Base-by-base conservation (phyloP, 441 rosid species). In the Capsella rubella region DNA sequence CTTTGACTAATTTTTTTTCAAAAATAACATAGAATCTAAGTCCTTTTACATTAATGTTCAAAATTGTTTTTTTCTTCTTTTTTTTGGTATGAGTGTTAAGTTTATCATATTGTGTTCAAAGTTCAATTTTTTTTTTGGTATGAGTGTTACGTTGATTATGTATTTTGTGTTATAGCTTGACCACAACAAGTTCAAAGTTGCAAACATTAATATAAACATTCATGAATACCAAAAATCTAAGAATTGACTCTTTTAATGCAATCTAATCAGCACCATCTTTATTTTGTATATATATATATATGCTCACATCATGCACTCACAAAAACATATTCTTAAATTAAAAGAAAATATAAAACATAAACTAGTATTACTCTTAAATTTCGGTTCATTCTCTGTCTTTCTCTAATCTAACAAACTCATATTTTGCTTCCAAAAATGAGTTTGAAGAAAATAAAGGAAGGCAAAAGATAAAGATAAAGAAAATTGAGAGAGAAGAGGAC, bases 401-500 rank as follows among this genome's bases (percentile, higher is more conserved):
- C 8, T 55, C 31, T 12, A 14, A 4, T 14, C 21, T 29, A 55
- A 14, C 2, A 14, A 32, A 16, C 13, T 56, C 27, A 56, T n/a
- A 11, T 14, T 16, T 58, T 35, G n/a, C 11, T 59, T 12, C 12
- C 32, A 16, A 39, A 39, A 59, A 39, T 37, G 47, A 59, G 11
- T 37, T 18, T 16, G 15, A 59, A 59, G 13, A 71, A 76, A 32
- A 57, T 72, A 71, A 42, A 64, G 81, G 81, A 42, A 71, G 34
- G 37, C 80, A 77, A 59, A 77, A 27, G 56, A 77, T 77, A 14
- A 39, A 13, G 6, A 78, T 78, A 1, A 46, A 53, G 21, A 78
- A 25, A 27, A 46, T 35, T 5, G 54, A 51, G 25, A 78, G 59
- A 66, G 5, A 60, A 1, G 64, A 37, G 18, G 64, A 72, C 7